Evolutionary conservation across 1,284 basidiomycete species (phyloP), one percentile per base, ranked within the genome.

Genomic region (Heterobasidion parviporum): DNA sequence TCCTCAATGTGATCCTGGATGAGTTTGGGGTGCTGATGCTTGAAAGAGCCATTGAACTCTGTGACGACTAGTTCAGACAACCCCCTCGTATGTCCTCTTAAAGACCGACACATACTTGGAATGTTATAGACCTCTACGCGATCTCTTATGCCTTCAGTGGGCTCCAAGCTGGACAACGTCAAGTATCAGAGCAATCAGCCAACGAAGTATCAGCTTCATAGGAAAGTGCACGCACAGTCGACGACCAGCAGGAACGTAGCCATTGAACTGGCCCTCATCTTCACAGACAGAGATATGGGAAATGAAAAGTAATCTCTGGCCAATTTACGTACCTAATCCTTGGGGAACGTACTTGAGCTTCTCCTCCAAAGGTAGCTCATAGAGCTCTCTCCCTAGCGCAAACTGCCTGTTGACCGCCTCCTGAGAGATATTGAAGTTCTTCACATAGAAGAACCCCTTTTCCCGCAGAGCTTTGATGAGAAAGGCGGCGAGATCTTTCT

Each of bases 61-160:
- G 57, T 16, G 10, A 7, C n/a, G 38, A 12, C 8, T 26, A 26
- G 26, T 10, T 41, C 38, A 41, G 38, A 41, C 12, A 41, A n/a
- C n/a, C n/a, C 7, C 12, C 12, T n/a, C 12, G 2, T 41, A n/a
- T 41, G 38, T 4, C 7, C 3, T 41, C 38, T 5, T n/a, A n/a
- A 8, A 3, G 38, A 26, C 14, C 15, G 34, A 62, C 66, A 62
- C 66, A 55, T 57, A 79, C 69, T 76, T n/a, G 74, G 74, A 46
- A 80, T 77, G 63, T 81, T 81, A 65, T 77, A 81, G 43, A 79
- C 72, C 65, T 81, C 79, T 1, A 69, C 68, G 54, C 71, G 69
- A 61, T 78, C 77, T 32, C 62, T 64, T 16, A 80, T 54, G 5
- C 75, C 75, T 10, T 67, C 65, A 54, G 64, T 67, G n/a, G 60